Base-by-base conservation (phyloP, 495 filamentous ascomycete genomes). In the Hypoxylon fuscum region DNA sequence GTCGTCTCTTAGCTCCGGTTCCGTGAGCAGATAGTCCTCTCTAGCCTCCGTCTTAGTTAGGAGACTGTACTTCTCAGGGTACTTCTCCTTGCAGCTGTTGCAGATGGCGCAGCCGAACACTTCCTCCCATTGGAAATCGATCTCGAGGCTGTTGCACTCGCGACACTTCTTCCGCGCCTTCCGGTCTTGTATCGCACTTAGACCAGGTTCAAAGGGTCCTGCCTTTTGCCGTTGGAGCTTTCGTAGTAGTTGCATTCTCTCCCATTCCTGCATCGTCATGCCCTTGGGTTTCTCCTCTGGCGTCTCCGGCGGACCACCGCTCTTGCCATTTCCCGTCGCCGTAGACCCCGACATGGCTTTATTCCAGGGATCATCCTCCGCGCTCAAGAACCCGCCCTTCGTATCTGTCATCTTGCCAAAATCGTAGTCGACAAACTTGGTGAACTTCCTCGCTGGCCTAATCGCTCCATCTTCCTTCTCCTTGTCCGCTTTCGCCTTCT, bases 351-450 rank as follows among this genome's bases (percentile, higher is more conserved):
- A 84, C 58, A 96, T 77, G 4, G 87, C 88, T 54, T 87, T 90
- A 68, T 96, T 96, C 72, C 86, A 86, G 1, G 95, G 95, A 71
- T 98, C 95, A 69, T 98, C 95, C 58, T 93, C 89, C 0, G 82
- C 80, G 20, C 87, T 89, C 59, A 98, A 72, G 72, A 98, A 98
- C 0, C 95, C 95, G 37, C 95, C 95, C 67, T 97, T 97, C 5
- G 95, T 97, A 71, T 98, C 95, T 11, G 88, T 94, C 91, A 98
- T 98, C 77, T 92, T 92, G 62, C 88, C 91, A 64, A 98, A 93
- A 77, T 98, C 96, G 74, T 97, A 97, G 56, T 98, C 95, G 64
- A 98, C 91, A 75, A 88, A 98, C 74, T 93, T 92, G 38, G 87
- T 83, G 67, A 97, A 97, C 65, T 94, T 96, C 52, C 83, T 84